These are phyloP conservation scores for Psilocybe tampanensis DNA, from an alignment of 768 basidiomycete species.

Conservation along the genomic window DNA sequence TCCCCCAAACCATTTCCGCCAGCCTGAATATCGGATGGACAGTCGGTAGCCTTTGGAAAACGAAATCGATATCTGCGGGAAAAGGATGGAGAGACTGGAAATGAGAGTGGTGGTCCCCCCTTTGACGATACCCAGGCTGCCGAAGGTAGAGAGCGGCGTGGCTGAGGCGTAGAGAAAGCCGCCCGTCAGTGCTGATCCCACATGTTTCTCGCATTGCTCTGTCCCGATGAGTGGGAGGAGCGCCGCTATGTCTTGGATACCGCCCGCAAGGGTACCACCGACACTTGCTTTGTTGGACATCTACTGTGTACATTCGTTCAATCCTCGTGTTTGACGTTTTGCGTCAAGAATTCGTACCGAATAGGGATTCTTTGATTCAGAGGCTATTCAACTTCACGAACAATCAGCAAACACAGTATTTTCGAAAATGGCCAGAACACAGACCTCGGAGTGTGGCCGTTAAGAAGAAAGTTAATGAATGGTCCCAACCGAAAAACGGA, in stretches of 20 bases:
- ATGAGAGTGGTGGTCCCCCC: neutral
- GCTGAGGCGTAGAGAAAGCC: slow-evolving; percentile 10
- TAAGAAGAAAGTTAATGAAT: no score
- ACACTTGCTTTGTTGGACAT: no score
- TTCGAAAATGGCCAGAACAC: no score
- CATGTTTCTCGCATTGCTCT: slow-evolving; percentile 16
- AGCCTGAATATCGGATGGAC: neutral
- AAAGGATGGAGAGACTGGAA: neutral
- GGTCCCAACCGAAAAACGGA: no score
- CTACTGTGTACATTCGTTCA: no score
- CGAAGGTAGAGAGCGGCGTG: slow-evolving; percentile 15
- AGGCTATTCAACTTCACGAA: no score
- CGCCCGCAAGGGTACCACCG: neutral
- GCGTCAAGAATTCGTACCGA: no score
- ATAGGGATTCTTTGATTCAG: no score
- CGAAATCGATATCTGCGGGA: neutral
- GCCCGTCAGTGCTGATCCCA: slow-evolving; percentile 11
- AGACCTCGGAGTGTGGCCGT: no score
- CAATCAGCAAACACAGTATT: no score
- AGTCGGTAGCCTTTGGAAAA: no score
- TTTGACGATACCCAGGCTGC: slow-evolving; percentile 10
- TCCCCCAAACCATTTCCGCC: neutral
- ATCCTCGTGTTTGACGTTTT: no score
- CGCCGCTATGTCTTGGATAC: slow-evolving; percentile 15
- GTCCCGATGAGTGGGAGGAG: slow-evolving; percentile 15